Conservation (phyloP, 2,329 filamentous ascomycete genomes). For the Coccinonectria pachysandricola region DNA sequence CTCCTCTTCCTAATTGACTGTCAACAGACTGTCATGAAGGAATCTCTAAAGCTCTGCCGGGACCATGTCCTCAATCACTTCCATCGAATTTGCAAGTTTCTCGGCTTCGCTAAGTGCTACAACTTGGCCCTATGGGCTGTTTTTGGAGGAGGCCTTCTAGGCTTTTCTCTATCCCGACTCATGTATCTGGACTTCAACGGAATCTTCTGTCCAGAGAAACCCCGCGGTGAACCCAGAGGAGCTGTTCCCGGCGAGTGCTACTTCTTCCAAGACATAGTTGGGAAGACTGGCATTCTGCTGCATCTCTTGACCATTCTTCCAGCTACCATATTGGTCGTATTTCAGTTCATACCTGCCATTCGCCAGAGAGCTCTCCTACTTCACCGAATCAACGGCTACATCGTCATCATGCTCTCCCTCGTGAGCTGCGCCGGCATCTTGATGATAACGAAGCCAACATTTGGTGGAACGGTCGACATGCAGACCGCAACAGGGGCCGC, state of each 20-base stretch:
- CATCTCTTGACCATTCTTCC: slow-evolving; percentile 35
- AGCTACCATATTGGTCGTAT: slow-evolving; percentile 29
- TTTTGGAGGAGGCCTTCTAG: slow-evolving; percentile 28
- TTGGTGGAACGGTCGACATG: slow-evolving; percentile 43
- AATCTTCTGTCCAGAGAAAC: slow-evolving; percentile 17
- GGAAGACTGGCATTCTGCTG: slow-evolving; percentile 29
- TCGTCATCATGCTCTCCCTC: slow-evolving; percentile 37
- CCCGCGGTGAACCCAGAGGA: neutral
- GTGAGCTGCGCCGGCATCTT: slow-evolving; percentile 38
- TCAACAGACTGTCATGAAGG: too few relatives aligned
- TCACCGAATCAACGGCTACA: slow-evolving; percentile 53
- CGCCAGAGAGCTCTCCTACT: slow-evolving; percentile 38
- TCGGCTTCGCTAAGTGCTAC: slow-evolving; percentile 48
- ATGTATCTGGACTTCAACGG: slow-evolving; percentile 14
- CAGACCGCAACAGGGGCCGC: slow-evolving; percentile 35
- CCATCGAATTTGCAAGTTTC: slow-evolving; percentile 27
- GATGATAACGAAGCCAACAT: slow-evolving; percentile 39
- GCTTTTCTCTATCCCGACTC: slow-evolving; percentile 8
- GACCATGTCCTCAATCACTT: too few relatives aligned
- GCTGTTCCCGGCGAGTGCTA: slow-evolving; percentile 27
- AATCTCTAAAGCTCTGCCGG: too few relatives aligned
- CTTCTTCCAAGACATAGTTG: slow-evolving; percentile 17
- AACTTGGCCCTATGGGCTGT: slow-evolving; percentile 45
- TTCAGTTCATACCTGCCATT: slow-evolving; percentile 38
- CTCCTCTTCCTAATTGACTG: too few relatives aligned